Base-by-base conservation (phyloP, 2,329 filamentous ascomycete genomes). In the Fusarium chlamydosporum region DNA sequence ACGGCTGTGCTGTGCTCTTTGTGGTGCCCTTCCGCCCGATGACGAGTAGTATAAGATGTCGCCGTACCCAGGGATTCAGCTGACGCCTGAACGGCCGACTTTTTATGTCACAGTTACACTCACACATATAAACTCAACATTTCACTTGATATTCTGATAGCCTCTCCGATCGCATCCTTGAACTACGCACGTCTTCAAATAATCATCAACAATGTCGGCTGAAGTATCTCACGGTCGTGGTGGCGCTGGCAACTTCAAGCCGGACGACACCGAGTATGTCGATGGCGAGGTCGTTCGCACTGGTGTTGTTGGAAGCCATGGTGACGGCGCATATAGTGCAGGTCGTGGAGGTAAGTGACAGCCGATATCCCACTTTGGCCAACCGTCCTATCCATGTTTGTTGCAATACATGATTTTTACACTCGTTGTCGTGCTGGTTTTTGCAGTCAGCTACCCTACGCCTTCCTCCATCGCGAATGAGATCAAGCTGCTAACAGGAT, bases 141-240 rank as follows among this genome's bases (percentile, higher is more conserved):
- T 20, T 42, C 26, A 46, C 27, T 55, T 27, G 29, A 38, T n/a
- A 41, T 40, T 33, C 10, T 27, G 33, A n/a, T 29, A 38, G 18
- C n/a, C 35, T 46, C n/a, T 27, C 13, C n/a, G 26, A 45, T 34
- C 35, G 31, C 27, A 55, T 45, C 29, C 47, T 56, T 54, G 43
- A 51, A 31, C 42, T 48, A 18, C 23, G 35, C n/a, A 31, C 23
- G 55, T 55, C 57, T 46, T 15, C 34, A 6, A 29, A 29, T n/a
- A 40, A 67, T 65, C 59, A 68, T 26, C n/a, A 55, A 63, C 29
- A 41, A 81, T 80, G 79, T 53, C 77, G 2, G 53, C 79, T 53
- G 85, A 88, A 75, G 83, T 88, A 53, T 88, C 86, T 16, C 86
- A 89, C 79, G 87, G 87, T 71, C 85, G 87, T 67, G 87, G 87